Evolutionary conservation across 2,329 filamentous ascomycete genomes (phyloP).

Genomic region (Diaporthe vaccinii): DNA sequence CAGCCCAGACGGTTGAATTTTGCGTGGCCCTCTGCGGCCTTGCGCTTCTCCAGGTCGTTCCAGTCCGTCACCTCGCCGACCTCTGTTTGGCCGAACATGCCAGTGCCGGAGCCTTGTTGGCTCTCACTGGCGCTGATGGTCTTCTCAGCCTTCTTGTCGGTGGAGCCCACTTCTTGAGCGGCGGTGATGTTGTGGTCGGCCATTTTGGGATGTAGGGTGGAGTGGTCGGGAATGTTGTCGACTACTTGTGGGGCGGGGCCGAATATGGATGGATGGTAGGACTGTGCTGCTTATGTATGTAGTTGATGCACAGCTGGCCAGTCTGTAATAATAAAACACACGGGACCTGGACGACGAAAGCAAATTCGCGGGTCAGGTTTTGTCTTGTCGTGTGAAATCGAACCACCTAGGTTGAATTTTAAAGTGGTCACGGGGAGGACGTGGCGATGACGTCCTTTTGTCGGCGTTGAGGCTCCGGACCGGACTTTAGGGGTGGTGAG

Average conservation of each 20-base stretch:
- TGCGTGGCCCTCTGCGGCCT: constrained; percentile 58
- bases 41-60: constrained; percentile 61
- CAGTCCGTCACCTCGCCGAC: constrained; percentile 40
- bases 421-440: constrained; percentile 23
- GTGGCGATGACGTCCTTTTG: constrained; percentile 28
- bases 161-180: neutral
- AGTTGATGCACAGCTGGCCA: constrained; percentile 10
- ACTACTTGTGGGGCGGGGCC: constrained; percentile 15
- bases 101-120: constrained; percentile 33
- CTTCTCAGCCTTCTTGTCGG: constrained; percentile 40
- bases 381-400: constrained; percentile 11
- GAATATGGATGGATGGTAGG: neutral
- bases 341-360: constrained; percentile 2
- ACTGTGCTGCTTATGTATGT: constrained; percentile 15
- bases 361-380: neutral
- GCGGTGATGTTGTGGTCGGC: constrained; percentile 32
- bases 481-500: constrained; percentile 17
- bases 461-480: constrained; percentile 25
- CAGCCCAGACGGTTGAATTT: constrained; percentile 68
- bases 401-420: constrained; percentile 22
- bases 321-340: neutral
- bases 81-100: constrained; percentile 37
- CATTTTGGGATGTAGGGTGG: constrained; percentile 22
- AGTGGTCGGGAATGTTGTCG: constrained; percentile 32
- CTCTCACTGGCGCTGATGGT: constrained; percentile 35